Percentiles rank a stretch among this genome's conserved stretches.
Conservation (phyloP, 1,284 basidiomycete genomes). For the Tremellales sp. region DNA sequence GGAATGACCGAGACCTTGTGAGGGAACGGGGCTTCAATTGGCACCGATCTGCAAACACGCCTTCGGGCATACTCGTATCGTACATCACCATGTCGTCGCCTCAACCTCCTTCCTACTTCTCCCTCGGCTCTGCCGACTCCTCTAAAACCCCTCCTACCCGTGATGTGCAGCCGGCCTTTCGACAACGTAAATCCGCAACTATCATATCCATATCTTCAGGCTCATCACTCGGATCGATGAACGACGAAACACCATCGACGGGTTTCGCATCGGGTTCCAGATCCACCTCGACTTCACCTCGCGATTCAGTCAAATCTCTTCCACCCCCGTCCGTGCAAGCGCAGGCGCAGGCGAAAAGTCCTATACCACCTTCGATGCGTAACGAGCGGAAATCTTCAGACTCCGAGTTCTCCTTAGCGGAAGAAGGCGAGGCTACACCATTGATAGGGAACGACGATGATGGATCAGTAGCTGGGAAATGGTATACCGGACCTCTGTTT, state of each 20-base stretch:
- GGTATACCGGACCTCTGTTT: constrained; percentile 58
- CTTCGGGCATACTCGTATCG: no score
- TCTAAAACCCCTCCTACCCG: not conserved
- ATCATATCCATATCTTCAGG: not conserved
- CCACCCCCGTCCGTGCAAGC: not conserved
- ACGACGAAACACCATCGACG: not conserved
- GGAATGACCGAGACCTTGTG: no score
- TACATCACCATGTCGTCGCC: no score
- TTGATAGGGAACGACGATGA: constrained; percentile 15
- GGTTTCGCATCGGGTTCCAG: not conserved
- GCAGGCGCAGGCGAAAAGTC: not conserved
- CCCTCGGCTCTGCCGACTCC: not conserved
- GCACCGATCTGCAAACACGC: no score
- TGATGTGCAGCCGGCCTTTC: not conserved
- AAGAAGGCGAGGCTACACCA: constrained; percentile 21
- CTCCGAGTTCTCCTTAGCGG: constrained; percentile 4
- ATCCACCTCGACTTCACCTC: not conserved
- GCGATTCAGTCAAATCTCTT: not conserved
- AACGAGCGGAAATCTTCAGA: not conserved
- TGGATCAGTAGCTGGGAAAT: constrained; percentile 18
- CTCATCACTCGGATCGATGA: not conserved
- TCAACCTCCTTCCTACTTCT: not conserved
- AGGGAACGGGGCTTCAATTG: no score
- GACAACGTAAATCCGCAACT: not conserved
- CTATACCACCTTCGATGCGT: not conserved